These are phyloP conservation scores for Orychophragmus violaceus DNA, from an alignment of 345 rosid species.

Conservation along the genomic window DNA sequence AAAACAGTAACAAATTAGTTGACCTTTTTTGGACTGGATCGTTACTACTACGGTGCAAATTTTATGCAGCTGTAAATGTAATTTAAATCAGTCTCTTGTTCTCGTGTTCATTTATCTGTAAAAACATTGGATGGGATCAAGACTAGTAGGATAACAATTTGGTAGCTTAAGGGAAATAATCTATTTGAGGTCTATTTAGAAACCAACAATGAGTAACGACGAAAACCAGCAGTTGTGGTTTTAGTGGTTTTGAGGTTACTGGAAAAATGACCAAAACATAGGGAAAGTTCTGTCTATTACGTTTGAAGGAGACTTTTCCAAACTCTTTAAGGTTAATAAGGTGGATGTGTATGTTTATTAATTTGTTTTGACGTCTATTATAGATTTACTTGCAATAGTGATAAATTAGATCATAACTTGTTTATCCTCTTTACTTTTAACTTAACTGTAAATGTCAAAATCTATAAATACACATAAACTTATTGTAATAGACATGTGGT, in stretches of 20 bases:
- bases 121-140: not conserved
- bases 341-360: too few relatives aligned
- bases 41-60: constrained; percentile 1
- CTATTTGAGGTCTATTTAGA: not conserved
- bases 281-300: not conserved
- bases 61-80: constrained; percentile 13
- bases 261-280: not conserved
- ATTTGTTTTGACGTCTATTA: too few relatives aligned
- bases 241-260: not conserved
- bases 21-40: not conserved
- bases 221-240: not conserved
- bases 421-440: too few relatives aligned
- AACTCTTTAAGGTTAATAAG: too few relatives aligned
- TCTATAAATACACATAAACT: too few relatives aligned
- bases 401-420: too few relatives aligned
- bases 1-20: not conserved
- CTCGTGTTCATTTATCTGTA: not conserved
- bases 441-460: too few relatives aligned
- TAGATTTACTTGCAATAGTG: too few relatives aligned
- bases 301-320: not conserved
- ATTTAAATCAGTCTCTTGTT: not conserved
- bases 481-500: too few relatives aligned
- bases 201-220: not conserved
- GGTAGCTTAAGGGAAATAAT: not conserved
- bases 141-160: not conserved